These are phyloP conservation scores for Oryza glaberrima DNA, from an alignment of 176 grass and related monocot genomes.

Conservation along the genomic window DNA sequence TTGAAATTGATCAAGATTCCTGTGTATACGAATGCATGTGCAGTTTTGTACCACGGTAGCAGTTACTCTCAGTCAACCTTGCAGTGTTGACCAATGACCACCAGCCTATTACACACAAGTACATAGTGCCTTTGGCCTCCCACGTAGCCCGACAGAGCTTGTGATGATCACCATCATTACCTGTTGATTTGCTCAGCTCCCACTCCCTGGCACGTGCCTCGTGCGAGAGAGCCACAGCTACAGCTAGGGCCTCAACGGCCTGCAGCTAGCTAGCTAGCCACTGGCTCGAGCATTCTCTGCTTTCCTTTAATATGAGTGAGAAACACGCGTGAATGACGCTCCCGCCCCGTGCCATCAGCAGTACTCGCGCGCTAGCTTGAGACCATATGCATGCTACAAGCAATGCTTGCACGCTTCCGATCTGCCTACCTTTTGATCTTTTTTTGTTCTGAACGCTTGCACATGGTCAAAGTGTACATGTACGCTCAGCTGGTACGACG, in stretches of 20 bases:
- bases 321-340: neutral
- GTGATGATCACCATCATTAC: conserved; percentile 64
- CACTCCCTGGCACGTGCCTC: conserved; percentile 47
- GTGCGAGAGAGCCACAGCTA: neutral
- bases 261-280: neutral
- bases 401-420: conserved; percentile 11
- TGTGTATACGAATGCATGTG: neutral
- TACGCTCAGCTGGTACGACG: neutral
- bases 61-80: conserved; percentile 44
- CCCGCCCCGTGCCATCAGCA: neutral
- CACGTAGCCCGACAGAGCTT: conserved; percentile 44
- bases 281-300: conserved; percentile 8
- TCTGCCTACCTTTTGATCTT: neutral
- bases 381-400: neutral
- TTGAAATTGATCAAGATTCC: neutral
- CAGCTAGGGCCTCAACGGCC: neutral
- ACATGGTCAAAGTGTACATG: neutral
- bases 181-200: conserved; percentile 53
- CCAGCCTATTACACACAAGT: neutral
- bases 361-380: neutral
- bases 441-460: neutral
- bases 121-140: conserved; percentile 18
- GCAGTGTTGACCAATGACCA: conserved; percentile 30
- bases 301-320: conserved; percentile 40
- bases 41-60: neutral